Conservation (phyloP, 164 flowering plant genomes). For the Liquidambar formosana region DNA sequence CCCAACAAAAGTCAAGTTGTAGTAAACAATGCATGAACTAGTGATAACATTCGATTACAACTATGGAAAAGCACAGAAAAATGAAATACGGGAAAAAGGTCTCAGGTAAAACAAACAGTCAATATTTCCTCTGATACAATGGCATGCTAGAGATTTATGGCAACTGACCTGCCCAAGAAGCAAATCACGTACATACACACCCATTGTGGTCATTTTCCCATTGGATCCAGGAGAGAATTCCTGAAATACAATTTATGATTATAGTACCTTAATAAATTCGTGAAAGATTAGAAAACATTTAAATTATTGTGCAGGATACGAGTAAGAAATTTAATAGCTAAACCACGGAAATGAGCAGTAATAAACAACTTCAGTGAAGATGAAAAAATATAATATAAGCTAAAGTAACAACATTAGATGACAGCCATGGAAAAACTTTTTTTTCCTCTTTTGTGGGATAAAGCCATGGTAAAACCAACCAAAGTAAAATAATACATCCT, state of each 20-base stretch:
- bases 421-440: too few species aligned
- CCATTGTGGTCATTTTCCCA: slow-evolving; percentile 91
- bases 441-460: too few species aligned
- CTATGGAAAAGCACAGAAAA: background rate
- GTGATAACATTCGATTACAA: background rate
- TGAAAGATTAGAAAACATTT: background rate
- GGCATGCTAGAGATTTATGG: background rate
- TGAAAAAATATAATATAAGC: too few species aligned
- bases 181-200: slow-evolving; percentile 90
- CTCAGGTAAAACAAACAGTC: too few species aligned
- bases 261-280: background rate
- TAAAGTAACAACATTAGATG: too few species aligned
- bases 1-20: too few species aligned
- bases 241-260: slow-evolving; percentile 32
- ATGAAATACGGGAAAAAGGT: too few species aligned
- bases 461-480: too few species aligned
- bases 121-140: too few species aligned
- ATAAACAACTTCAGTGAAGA: too few species aligned
- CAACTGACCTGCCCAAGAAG: slow-evolving; percentile 94
- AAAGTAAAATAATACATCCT: too few species aligned
- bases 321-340: background rate
- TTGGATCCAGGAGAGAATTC: slow-evolving; percentile 94
- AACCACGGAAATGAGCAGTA: too few species aligned
- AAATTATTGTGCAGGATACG: background rate
- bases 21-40: background rate